Evolutionary conservation across 2,329 filamentous ascomycete genomes (phyloP).

Genomic region (Sporothrix protearum): DNA sequence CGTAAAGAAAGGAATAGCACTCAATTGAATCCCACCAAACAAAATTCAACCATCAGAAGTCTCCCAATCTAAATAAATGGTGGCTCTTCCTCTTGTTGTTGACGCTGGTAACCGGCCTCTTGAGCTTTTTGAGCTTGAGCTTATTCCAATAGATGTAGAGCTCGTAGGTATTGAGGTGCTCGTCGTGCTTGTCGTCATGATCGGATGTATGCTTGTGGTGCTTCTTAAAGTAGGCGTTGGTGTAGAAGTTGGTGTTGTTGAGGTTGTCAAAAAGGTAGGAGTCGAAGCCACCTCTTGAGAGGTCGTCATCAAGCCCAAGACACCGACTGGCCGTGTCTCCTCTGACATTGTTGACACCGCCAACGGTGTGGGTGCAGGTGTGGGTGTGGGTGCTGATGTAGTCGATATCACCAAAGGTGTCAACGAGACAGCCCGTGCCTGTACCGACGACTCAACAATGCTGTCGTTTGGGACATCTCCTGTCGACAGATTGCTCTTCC

Average conservation of each 20-base stretch:
- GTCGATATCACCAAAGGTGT: neutral
- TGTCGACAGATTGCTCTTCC: neutral
- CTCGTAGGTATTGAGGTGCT: neutral
- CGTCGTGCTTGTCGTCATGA: neutral
- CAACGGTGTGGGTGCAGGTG: neutral
- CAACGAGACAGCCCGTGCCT: neutral
- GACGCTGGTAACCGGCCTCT: conserved; percentile 15
- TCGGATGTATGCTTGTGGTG: neutral
- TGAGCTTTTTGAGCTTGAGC: neutral
- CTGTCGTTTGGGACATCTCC: neutral
- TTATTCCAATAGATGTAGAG: neutral
- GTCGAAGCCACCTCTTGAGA: neutral
- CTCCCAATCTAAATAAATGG: neutral
- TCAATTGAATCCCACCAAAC: neutral
- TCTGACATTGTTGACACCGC: neutral
- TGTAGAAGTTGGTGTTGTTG: neutral
- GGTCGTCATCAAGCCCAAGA: neutral
- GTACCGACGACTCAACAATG: neutral
- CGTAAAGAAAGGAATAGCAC: neutral
- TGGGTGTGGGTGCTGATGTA: neutral
- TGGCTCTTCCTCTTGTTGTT: conserved; percentile 13
- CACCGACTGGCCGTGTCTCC: neutral
- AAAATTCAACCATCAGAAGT: neutral
- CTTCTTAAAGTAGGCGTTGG: neutral
- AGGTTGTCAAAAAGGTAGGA: neutral